Conservation (phyloP, 1,284 basidiomycete genomes). For the Fistulina hepatica region DNA sequence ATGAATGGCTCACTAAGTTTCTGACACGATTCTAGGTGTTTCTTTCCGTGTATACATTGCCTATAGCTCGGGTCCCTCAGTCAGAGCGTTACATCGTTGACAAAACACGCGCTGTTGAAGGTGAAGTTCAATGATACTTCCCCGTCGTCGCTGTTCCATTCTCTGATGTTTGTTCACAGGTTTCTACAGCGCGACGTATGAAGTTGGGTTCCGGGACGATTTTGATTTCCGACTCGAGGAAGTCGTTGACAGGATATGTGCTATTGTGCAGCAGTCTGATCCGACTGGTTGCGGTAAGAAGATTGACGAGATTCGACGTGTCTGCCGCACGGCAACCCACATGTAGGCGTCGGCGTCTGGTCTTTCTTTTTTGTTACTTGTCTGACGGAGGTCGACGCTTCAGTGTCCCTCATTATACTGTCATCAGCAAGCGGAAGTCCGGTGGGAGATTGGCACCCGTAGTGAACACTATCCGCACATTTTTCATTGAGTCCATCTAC, state of each 20-base stretch:
- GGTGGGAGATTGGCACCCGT: conserved; percentile 24
- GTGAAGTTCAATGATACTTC: conserved; percentile 16
- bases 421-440: conserved; percentile 32
- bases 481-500: conserved; percentile 48
- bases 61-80: conserved; percentile 33
- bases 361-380: no score
- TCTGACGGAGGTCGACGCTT: no score
- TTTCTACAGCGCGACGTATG: conserved; percentile 52
- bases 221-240: conserved; percentile 38
- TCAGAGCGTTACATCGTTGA: conserved; percentile 42
- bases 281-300: conserved; percentile 25
- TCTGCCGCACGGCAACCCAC: conserved; percentile 39
- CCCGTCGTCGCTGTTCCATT: neutral
- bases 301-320: conserved; percentile 31
- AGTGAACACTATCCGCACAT: conserved; percentile 33
- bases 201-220: conserved; percentile 50
- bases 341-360: conserved; percentile 36
- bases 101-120: conserved; percentile 42
- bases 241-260: conserved; percentile 40
- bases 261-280: conserved; percentile 36
- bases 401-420: conserved; percentile 51
- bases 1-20: no score
- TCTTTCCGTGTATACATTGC: conserved; percentile 42
- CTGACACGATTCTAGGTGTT: conserved; percentile 38
- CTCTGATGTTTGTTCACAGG: conserved; percentile 23